These are phyloP conservation scores for Elongisporangium prolatum DNA, from an alignment of 352 stramenopile species.

Conservation along the genomic window DNA sequence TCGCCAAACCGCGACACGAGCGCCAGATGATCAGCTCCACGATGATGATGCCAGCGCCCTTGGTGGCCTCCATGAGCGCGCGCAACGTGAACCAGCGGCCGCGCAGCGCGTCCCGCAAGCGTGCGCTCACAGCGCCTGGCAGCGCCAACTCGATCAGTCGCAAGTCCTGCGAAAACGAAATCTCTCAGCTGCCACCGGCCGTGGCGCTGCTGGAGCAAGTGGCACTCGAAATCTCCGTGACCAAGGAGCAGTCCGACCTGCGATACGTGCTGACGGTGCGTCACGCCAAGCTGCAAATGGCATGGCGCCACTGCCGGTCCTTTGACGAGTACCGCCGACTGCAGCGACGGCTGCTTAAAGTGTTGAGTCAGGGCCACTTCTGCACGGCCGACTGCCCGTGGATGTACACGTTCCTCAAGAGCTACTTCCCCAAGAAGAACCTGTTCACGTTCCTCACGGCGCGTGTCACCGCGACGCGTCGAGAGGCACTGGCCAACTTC, in stretches of 20 bases:
- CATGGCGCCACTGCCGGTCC: constrained; percentile 42
- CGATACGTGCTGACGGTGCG: constrained; percentile 57
- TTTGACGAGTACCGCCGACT: constrained; percentile 77
- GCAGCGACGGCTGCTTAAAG: constrained; percentile 60
- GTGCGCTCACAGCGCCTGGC: constrained; percentile 16
- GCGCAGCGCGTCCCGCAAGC: constrained; percentile 20
- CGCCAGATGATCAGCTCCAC: not conserved
- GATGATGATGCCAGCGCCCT: constrained; percentile 28
- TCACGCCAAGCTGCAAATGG: constrained; percentile 18
- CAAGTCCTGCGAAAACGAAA: constrained; percentile 19
- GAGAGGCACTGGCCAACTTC: constrained; percentile 50
- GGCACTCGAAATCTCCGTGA: constrained; percentile 33
- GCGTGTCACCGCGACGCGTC: constrained; percentile 36
- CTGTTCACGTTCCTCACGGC: constrained; percentile 41
- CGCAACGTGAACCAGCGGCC: constrained; percentile 15
- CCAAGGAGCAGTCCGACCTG: constrained; percentile 48
- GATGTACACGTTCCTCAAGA: constrained; percentile 71
- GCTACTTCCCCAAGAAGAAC: constrained; percentile 70
- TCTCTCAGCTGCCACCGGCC: constrained; percentile 25
- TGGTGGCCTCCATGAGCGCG: constrained; percentile 21
- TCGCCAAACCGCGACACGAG: not conserved
- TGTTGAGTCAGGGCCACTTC: constrained; percentile 66
- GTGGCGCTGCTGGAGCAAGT: constrained; percentile 55
- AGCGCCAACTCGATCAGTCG: constrained; percentile 3
- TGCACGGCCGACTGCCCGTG: constrained; percentile 67